These are phyloP conservation scores for Pseudisothecium myosuroides DNA, from an alignment of 225 moss, liverwort and hornwort species.

Conservation along the genomic window DNA sequence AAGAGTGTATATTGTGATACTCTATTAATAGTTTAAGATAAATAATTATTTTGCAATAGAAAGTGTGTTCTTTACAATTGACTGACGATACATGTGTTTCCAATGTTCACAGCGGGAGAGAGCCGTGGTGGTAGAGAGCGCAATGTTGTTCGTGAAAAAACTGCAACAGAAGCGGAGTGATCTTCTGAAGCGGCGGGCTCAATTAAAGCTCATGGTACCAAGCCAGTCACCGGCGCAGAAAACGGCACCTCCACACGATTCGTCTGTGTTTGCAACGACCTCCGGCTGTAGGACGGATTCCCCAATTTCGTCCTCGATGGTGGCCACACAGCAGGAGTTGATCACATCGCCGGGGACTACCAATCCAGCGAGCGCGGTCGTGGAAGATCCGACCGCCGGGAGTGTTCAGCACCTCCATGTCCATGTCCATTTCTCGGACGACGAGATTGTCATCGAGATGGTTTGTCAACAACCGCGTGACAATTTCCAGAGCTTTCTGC, in stretches of 20 bases:
- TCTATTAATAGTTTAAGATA: neutral
- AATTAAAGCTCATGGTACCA: conserved; percentile 2
- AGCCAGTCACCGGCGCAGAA: neutral
- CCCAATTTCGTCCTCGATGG: neutral
- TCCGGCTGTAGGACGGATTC: neutral
- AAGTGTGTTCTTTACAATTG: neutral
- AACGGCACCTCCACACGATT: neutral
- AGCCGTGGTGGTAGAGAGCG: conserved; percentile 30
- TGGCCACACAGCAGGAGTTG: neutral
- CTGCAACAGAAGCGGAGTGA: conserved; percentile 25
- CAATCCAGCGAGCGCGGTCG: neutral
- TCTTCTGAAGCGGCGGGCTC: conserved; percentile 19
- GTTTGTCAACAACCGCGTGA: conserved; percentile 15
- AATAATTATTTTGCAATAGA: neutral
- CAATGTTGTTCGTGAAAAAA: conserved; percentile 31
- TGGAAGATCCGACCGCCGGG: neutral
- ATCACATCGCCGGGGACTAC: neutral
- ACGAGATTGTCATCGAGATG: conserved; percentile 24
- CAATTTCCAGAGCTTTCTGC: conserved; percentile 26
- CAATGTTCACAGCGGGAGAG: conserved; percentile 25
- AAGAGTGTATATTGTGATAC: neutral
- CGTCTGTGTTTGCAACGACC: neutral
- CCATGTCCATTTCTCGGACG: conserved; percentile 8
- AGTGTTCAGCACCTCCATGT: neutral
- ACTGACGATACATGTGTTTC: neutral